Conservation (phyloP, 768 basidiomycete species). For the Leccinum variicolor region DNA sequence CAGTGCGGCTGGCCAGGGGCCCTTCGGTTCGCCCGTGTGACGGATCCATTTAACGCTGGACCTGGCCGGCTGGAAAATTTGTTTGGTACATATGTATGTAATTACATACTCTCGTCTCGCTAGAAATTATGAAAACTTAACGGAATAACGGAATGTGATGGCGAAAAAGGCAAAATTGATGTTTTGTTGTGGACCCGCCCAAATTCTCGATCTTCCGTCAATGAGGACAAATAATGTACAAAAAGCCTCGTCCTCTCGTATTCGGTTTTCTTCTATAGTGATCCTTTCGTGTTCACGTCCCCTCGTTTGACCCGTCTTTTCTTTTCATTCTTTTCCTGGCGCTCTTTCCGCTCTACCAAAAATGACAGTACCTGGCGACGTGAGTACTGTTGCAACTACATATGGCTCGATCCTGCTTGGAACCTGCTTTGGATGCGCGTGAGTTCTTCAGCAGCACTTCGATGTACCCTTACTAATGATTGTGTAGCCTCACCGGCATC, state of each 20-base stretch:
- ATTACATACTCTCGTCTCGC: not conserved
- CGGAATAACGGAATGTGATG: constrained; percentile 22
- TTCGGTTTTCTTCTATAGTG: constrained; percentile 12
- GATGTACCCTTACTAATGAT: constrained; percentile 7
- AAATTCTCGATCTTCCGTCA: constrained; percentile 25
- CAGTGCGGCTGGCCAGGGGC: not conserved
- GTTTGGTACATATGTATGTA: not conserved
- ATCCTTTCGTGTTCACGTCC: constrained; percentile 28
- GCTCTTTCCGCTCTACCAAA: not conserved
- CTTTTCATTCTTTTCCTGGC: not conserved
- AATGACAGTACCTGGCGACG: constrained; percentile 27
- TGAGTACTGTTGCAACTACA: constrained; percentile 27
- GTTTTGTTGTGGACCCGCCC: constrained; percentile 5
- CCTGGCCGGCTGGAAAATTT: not conserved
- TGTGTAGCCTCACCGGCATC: constrained; percentile 26
- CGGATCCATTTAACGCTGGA: not conserved
- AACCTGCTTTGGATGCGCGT: constrained; percentile 30
- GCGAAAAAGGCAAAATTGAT: constrained; percentile 12
- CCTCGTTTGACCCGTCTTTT: constrained; percentile 20
- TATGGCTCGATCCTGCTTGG: constrained; percentile 32
- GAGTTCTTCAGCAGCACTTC: not conserved
- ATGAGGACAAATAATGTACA: constrained; percentile 34
- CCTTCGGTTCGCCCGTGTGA: not conserved
- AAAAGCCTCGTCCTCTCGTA: constrained; percentile 13
- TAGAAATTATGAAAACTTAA: constrained; percentile 11